Evolutionary conservation across 2,329 filamentous ascomycete genomes (phyloP), one percentile per base, ranked within the genome.

Genomic region (Dissoconium aciculare): DNA sequence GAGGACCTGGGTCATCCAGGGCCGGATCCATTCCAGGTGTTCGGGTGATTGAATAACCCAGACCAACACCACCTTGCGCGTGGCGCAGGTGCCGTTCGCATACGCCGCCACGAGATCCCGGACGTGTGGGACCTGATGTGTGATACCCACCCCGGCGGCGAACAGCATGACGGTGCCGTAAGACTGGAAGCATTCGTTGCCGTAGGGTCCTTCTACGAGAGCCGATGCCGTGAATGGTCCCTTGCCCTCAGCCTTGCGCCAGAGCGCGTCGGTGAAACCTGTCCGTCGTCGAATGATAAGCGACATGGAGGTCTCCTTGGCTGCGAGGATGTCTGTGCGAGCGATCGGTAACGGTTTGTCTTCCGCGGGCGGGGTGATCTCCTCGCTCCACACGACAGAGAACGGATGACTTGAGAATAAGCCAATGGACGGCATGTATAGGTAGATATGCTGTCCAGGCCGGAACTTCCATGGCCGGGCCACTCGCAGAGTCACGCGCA

Each of bases 41-140:
- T 93, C 79, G 21, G 79, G 78, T 33, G 84, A 82, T 38, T 89
- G 82, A 41, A 95, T 79, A 49, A 93, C 77, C 89, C 89, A 95
- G 37, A 94, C 72, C 5, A 95, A 71, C 1, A 78, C 81, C 27
- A 95, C 60, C 24, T 77, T 74, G 30, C 84, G 76, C 3, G 82
- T 83, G 4, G 87, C 84, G 21, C 84, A 74, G 1, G 74, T 84
- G 36, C 44, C 77, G 71, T 81, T 58, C 62, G 64, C 63, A 63
- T 71, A 48, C 55, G 62, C 57, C 28, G 54, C 54, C 25, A 65
- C 60, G 11, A 65, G 56, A 35, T 89, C 77, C 33, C 74, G 76
- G 5, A 94, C 69, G 54, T 91, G 92, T 17, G 84, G 81, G 16
- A 95, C 71, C 53, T 92, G 84, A 54, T 95, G 87, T 1, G 87